phyloP scores from a whole-genome alignment of 1,284 basidiomycete genomes.

The Melampsora americana region DNA sequence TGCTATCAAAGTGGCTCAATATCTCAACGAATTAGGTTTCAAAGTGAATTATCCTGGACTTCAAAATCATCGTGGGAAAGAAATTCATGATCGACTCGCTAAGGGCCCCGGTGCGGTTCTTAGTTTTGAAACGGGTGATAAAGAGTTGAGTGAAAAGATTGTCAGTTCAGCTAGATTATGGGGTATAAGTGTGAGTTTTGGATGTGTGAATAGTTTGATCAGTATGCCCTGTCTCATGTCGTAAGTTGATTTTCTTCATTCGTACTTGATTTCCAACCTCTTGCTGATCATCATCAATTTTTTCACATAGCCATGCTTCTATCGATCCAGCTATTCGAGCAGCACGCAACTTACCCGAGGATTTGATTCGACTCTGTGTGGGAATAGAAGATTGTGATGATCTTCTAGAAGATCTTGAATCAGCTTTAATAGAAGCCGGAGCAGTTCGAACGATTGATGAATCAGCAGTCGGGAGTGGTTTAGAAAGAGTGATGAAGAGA shows the following conservation, averaged over 20 bases:
- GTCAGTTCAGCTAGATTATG: constrained; percentile 88
- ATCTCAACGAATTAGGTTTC: constrained; percentile 83
- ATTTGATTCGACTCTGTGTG: constrained; percentile 94
- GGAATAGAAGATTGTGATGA: constrained; percentile 95
- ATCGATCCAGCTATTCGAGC: constrained; percentile 90
- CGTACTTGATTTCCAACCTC: constrained; percentile 3
- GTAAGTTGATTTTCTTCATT: constrained; percentile 61
- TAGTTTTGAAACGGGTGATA: constrained; percentile 90
- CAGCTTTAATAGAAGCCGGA: constrained; percentile 83
- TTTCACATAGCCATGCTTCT: constrained; percentile 75
- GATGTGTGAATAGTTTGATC: constrained; percentile 95
- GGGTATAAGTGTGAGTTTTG: constrained; percentile 97
- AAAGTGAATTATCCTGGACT: constrained; percentile 92
- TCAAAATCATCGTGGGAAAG: constrained; percentile 73
- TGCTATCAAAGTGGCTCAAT: constrained; percentile 76
- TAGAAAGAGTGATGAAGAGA: constrained; percentile 46
- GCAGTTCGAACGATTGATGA: constrained; percentile 61
- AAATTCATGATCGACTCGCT: constrained; percentile 81
- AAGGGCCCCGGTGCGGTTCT: constrained; percentile 89
- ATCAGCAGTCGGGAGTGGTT: constrained; percentile 43
- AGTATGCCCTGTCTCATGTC: constrained; percentile 99
- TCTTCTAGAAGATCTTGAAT: constrained; percentile 89
- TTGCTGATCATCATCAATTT: neutral
- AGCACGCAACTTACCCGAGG: constrained; percentile 89
- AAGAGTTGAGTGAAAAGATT: constrained; percentile 82